Base-by-base conservation (phyloP, 495 filamentous ascomycete genomes). In the Penicillium samsonianum region DNA sequence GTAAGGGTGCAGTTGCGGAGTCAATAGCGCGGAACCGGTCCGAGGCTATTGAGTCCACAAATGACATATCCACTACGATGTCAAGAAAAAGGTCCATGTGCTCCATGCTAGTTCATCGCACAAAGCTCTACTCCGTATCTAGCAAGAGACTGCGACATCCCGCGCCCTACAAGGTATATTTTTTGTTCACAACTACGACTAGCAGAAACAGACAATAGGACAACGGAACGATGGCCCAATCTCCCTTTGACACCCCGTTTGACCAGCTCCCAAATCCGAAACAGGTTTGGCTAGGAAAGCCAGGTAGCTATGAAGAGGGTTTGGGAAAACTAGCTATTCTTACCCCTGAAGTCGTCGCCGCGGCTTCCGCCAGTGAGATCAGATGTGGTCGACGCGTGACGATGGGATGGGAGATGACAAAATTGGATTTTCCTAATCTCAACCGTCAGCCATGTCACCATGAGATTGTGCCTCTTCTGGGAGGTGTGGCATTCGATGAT, bases 401-500 rank as follows among this genome's bases (percentile, higher is more conserved):
- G 4, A 67, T 80, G 52, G 67, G 66, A 37, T 80, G 77, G 76
- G 72, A 77, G 25, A 47, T 81, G 65, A 75, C 65, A 10, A 79
- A 80, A 48, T 49, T 81, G 53, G 74, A 78, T 49, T 72, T 70
- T 64, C 70, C 74, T 10, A 74, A 76, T 61, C 65, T 77, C 47
- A 73, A 75, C 26, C 70, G 76, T 17, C 67, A 73, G 31, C 68
- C 71, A 31, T 77, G 69, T 40, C 61, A 72, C 9, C 77, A 79
- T 51, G 60, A 67, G 19, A 74, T 80, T 40, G 65, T 77, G 3
- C 73, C 77, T 19, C 52, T 79, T 8, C 50, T 77, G 14, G 72
- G 64, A 10, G 74, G 75, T 11, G 56, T 78, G 9, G 79, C 77
- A 3, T 84, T 82, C 61, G 84, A 87, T 60, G 86, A 89, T 57